Evolutionary conservation across 805 yeast species (phyloP).

Genomic region (Ogataea naganishii): DNA sequence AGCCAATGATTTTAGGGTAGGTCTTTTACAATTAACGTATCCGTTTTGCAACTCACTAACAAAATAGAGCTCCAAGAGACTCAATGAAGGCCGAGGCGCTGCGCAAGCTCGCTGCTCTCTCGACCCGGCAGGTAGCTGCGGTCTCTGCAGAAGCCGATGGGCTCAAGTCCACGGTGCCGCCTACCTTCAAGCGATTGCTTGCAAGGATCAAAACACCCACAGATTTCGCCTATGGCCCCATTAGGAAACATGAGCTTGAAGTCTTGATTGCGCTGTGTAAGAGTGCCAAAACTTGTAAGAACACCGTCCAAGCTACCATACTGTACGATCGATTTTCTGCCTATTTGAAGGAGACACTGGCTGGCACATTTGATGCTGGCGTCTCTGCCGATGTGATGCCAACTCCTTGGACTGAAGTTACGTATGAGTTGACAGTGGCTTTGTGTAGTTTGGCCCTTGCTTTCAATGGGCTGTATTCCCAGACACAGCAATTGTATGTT

Average conservation of each 20-base stretch:
- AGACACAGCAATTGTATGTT: conserved; percentile 5
- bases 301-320: conserved; percentile 29
- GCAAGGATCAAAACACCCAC: conserved; percentile 10
- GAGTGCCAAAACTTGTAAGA: conserved; percentile 27
- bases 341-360: conserved; percentile 37
- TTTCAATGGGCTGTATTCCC: conserved; percentile 9
- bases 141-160: conserved; percentile 9
- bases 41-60: neutral
- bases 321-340: conserved; percentile 35
- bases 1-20: conserved; percentile 12
- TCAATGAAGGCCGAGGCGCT: conserved; percentile 29
- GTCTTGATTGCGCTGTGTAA: conserved; percentile 48
- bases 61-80: conserved; percentile 26
- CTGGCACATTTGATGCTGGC: conserved; percentile 30
- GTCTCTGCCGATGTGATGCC: conserved; percentile 20
- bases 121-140: conserved; percentile 16
- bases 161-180: conserved; percentile 15
- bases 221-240: conserved; percentile 8
- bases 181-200: conserved; percentile 13
- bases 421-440: conserved; percentile 26
- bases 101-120: conserved; percentile 24
- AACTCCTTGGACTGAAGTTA: conserved; percentile 34
- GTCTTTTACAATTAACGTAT: neutral
- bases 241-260: conserved; percentile 33
- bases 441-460: conserved; percentile 18